Conservation (phyloP, 2,329 filamentous ascomycete species). For the Paraphaeosphaeria minitans region DNA sequence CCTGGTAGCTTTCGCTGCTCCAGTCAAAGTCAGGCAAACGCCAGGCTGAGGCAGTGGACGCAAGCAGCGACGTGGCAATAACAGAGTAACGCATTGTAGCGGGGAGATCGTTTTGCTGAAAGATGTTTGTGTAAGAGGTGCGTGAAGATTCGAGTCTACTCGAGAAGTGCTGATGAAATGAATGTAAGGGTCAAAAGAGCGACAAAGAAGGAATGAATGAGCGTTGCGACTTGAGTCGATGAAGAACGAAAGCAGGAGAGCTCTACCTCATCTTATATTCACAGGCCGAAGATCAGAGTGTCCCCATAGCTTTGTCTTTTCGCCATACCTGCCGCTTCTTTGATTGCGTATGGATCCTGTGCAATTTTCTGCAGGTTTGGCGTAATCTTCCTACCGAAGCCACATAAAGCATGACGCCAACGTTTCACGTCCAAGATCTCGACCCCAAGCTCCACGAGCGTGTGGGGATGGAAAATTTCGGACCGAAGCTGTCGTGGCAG, state of each 20-base stretch:
- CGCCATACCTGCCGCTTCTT: neutral
- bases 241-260: neutral
- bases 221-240: conserved; percentile 4
- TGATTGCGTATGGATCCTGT: conserved; percentile 5
- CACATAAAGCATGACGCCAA: neutral
- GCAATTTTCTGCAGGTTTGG: conserved; percentile 5
- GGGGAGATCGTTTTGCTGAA: neutral
- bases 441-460: neutral
- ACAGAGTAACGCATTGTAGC: conserved; percentile 10
- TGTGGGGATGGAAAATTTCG: neutral
- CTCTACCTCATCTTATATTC: neutral
- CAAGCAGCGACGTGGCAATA: conserved; percentile 4
- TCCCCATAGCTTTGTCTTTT: neutral
- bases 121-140: neutral
- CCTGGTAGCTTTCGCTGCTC: neutral
- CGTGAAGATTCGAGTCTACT: neutral
- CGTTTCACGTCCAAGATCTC: neutral
- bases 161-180: neutral
- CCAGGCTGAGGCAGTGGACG: conserved; percentile 8
- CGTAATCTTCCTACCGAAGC: conserved; percentile 3
- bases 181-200: conserved; percentile 3
- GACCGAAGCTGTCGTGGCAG: neutral
- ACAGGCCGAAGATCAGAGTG: neutral
- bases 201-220: neutral
- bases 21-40: conserved; percentile 2